Evolutionary conservation across 2,329 filamentous ascomycete species (phyloP).

Genomic region (Macroventuria anomochaeta): DNA sequence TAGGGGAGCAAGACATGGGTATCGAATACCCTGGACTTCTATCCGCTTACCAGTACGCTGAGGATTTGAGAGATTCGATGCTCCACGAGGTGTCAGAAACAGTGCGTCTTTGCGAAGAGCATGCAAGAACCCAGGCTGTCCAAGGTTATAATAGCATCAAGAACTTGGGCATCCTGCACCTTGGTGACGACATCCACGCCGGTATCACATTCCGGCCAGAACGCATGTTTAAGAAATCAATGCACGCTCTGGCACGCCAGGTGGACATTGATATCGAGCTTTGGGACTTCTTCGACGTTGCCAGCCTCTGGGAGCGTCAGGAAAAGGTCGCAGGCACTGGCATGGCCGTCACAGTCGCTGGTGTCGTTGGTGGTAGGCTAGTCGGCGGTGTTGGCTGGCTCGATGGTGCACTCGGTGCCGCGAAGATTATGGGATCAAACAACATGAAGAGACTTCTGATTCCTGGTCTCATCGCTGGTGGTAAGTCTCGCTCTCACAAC

Average conservation of each 20-base stretch:
- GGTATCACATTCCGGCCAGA: conserved; percentile 88
- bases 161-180: conserved; percentile 83
- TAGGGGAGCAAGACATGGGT: conserved; percentile 78
- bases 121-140: conserved; percentile 79
- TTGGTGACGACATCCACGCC: conserved; percentile 80
- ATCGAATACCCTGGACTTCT: conserved; percentile 88
- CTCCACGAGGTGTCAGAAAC: conserved; percentile 82
- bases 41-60: conserved; percentile 87
- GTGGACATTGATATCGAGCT: conserved; percentile 88
- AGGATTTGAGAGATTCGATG: conserved; percentile 92
- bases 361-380: conserved; percentile 80
- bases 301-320: conserved; percentile 81
- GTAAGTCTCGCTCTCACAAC: conserved; percentile 61
- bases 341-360: conserved; percentile 90
- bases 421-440: conserved; percentile 79
- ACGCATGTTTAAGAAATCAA: conserved; percentile 88
- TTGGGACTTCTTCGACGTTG: conserved; percentile 91
- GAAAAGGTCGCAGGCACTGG: conserved; percentile 94
- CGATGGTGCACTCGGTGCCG: conserved; percentile 81
- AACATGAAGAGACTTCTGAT: conserved; percentile 82
- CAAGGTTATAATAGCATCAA: conserved; percentile 86
- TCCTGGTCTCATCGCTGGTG: conserved; percentile 77
- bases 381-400: conserved; percentile 88
- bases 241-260: conserved; percentile 81
- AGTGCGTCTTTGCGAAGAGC: conserved; percentile 81